These are phyloP conservation scores for Ophiognomonia clavigignenti-juglandacearum DNA, from an alignment of 2,329 filamentous ascomycete species.

Conservation along the genomic window DNA sequence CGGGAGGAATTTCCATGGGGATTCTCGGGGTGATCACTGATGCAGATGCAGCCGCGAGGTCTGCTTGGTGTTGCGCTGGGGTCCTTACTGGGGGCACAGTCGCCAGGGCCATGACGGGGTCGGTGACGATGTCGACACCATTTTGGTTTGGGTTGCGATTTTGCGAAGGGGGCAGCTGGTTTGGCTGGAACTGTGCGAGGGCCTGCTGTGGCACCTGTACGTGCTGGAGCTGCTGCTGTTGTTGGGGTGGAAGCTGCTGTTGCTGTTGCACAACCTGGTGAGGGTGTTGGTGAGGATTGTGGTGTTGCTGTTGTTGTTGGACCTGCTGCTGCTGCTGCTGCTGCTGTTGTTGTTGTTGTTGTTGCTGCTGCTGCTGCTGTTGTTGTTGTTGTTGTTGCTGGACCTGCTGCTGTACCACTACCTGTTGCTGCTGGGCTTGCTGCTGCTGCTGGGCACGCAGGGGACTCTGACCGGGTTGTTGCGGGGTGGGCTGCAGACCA, in stretches of 20 bases:
- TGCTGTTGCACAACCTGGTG: too few species aligned
- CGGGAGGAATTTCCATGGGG: slow-evolving; percentile 26
- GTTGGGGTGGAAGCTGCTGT: too few species aligned
- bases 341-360: slow-evolving; percentile 12
- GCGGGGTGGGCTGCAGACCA: not conserved
- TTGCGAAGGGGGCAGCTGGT: not conserved
- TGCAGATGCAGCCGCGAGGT: not conserved
- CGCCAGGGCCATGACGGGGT: slow-evolving; percentile 16
- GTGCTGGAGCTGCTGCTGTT: slow-evolving; percentile 5
- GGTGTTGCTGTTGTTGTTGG: slow-evolving; percentile 11
- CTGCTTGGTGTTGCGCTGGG: slow-evolving; percentile 3
- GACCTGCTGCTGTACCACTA: slow-evolving; percentile 5
- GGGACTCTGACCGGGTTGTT: slow-evolving; percentile 13
- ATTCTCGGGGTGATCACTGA: slow-evolving; percentile 3
- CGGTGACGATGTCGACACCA: slow-evolving; percentile 13
- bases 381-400: slow-evolving; percentile 7
- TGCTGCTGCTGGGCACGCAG: slow-evolving; percentile 11
- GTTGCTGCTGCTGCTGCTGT: slow-evolving; percentile 8
- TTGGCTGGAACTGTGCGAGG: not conserved
- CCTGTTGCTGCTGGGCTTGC: slow-evolving; percentile 2
- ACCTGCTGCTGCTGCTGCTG: slow-evolving; percentile 8
- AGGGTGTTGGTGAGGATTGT: slow-evolving; percentile 2
- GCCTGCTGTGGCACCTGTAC: slow-evolving; percentile 8
- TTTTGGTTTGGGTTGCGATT: slow-evolving; percentile 8
- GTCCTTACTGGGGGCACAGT: slow-evolving; percentile 9